Conservation (phyloP, 805 yeast genomes). For the Groenewaldozyma salmanticensis region DNA sequence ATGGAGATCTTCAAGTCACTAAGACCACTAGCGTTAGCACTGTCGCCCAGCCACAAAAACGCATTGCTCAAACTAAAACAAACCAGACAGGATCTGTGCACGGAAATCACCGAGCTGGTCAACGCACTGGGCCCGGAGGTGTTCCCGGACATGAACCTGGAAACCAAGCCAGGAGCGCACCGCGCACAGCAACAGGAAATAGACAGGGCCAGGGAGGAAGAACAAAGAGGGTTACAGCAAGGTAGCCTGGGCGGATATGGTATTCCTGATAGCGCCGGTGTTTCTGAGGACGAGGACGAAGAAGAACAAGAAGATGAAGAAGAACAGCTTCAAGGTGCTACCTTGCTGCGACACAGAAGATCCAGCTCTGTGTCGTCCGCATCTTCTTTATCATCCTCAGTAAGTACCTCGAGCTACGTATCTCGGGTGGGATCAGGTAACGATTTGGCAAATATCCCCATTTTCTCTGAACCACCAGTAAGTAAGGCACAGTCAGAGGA, state of each 20-base stretch:
- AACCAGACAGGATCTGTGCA: conserved; percentile 52
- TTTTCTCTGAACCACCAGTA: conserved; percentile 29
- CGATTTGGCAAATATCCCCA: conserved; percentile 55
- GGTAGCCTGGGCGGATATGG: neutral
- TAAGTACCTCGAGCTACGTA: conserved; percentile 40
- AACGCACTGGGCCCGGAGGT: conserved; percentile 76
- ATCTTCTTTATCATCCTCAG: conserved; percentile 27
- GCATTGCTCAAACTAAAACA: conserved; percentile 45
- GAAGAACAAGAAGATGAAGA: conserved; percentile 2
- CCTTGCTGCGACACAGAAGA: conserved; percentile 5
- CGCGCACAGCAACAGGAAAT: conserved; percentile 14
- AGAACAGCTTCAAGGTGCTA: conserved; percentile 1
- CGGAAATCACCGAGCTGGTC: conserved; percentile 67
- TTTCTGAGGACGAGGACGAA: conserved; percentile 10
- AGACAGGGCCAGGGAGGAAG: conserved; percentile 4
- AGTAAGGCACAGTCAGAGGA: conserved; percentile 5
- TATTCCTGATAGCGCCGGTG: neutral
- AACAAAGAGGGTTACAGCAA: conserved; percentile 11
- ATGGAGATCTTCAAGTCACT: conserved; percentile 78
- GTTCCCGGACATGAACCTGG: conserved; percentile 67
- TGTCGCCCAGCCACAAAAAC: conserved; percentile 28
- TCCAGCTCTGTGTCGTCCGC: conserved; percentile 5
- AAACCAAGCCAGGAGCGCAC: conserved; percentile 2
- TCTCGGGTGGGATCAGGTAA: conserved; percentile 54
- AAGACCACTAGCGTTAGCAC: conserved; percentile 58